phyloP scores from a whole-genome alignment of 2,329 filamentous ascomycete genomes.

The Fusarium stilboides region DNA sequence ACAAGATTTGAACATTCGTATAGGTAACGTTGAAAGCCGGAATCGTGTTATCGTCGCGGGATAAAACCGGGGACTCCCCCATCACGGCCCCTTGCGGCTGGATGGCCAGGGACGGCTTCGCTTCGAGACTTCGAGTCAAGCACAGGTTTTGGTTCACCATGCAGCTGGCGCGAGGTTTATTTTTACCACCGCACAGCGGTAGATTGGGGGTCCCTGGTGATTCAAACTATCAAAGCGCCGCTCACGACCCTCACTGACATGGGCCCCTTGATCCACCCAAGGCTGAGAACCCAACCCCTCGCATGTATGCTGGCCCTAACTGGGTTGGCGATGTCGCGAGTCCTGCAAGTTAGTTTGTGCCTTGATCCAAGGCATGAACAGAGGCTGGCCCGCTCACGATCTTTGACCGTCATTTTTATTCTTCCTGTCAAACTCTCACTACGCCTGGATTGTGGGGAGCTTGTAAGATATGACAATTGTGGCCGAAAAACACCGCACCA shows the following conservation, averaged over 20 bases:
- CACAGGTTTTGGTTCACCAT: constrained; percentile 38
- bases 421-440: not conserved
- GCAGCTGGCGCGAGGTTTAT: constrained; percentile 45
- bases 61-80: constrained; percentile 30
- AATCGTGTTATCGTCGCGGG: constrained; percentile 24
- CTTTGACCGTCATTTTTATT: constrained; percentile 14
- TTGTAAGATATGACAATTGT: not conserved
- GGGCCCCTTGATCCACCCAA: constrained; percentile 38
- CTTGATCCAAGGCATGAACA: constrained; percentile 16
- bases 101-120: constrained; percentile 47
- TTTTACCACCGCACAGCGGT: constrained; percentile 47
- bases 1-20: constrained; percentile 10
- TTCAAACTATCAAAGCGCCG: constrained; percentile 44
- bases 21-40: constrained; percentile 13
- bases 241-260: constrained; percentile 38
- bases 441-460: not conserved
- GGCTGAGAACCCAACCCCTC: constrained; percentile 46
- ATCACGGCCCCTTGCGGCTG: constrained; percentile 42
- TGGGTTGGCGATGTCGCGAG: constrained; percentile 42
- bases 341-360: constrained; percentile 41
- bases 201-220: constrained; percentile 40
- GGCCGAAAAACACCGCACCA: constrained; percentile 4
- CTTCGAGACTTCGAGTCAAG: constrained; percentile 46
- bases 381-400: constrained; percentile 23
- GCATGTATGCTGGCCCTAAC: constrained; percentile 45